Evolutionary conservation across 345 rosid species (phyloP).

Genomic region (Triadica sebifera): DNA sequence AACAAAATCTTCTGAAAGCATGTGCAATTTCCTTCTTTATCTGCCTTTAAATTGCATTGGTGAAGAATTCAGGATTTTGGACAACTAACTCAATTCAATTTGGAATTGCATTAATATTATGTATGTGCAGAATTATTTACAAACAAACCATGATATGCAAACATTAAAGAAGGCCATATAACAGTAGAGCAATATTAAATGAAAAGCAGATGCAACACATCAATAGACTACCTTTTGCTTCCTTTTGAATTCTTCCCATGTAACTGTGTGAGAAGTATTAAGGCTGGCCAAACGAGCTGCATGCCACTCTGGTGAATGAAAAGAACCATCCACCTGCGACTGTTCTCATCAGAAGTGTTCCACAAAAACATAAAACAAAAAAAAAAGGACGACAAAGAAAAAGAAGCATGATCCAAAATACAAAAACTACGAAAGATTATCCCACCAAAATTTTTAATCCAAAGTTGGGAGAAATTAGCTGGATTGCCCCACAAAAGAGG

Average conservation of each 20-base stretch:
- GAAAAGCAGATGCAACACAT: not conserved
- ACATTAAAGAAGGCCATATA: not conserved
- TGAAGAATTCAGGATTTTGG: not conserved
- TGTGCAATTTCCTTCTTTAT: too few relatives aligned
- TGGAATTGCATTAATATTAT: not conserved
- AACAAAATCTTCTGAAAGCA: not conserved
- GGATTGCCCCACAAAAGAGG: not conserved
- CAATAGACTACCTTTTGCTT: slow-evolving; percentile 71
- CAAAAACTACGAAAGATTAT: not conserved
- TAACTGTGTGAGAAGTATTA: slow-evolving; percentile 83
- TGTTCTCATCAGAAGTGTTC: slow-evolving; percentile 86
- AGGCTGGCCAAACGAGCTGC: slow-evolving; percentile 99
- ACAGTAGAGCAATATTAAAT: not conserved
- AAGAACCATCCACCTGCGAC: slow-evolving; percentile 99
- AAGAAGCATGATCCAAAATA: not conserved
- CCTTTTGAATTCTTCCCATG: slow-evolving; percentile 91
- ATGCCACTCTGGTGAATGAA: slow-evolving; percentile 99
- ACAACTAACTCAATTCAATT: not conserved
- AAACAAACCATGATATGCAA: not conserved
- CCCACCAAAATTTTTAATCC: not conserved
- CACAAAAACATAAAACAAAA: slow-evolving; percentile 15
- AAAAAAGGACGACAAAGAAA: not conserved
- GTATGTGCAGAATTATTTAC: not conserved
- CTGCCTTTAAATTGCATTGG: not conserved
- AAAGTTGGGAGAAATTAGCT: not conserved